These are phyloP conservation scores for Leishmania martiniquensis DNA, from an alignment of 208 protist species.

Conservation along the genomic window DNA sequence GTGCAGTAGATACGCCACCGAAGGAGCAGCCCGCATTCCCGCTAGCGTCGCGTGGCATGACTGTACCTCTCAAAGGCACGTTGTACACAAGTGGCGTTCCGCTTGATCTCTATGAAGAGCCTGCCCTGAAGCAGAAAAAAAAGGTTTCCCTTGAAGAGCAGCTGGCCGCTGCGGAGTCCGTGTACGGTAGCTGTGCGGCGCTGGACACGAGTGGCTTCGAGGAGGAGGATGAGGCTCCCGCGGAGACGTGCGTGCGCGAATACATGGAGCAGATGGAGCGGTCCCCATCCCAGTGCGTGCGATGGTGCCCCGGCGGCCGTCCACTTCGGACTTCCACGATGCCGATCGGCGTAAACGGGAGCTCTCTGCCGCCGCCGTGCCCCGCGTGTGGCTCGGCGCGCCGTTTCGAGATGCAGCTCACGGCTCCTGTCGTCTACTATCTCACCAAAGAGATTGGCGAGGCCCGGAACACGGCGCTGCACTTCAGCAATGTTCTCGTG, in stretches of 20 bases:
- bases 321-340: constrained; percentile 58
- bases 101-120: constrained; percentile 78
- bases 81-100: constrained; percentile 58
- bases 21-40: constrained; percentile 28
- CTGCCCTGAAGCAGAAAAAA: constrained; percentile 32
- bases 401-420: constrained; percentile 85
- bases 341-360: constrained; percentile 24
- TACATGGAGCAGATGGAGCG: constrained; percentile 79
- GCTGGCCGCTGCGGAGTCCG: constrained; percentile 46
- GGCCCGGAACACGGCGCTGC: constrained; percentile 56
- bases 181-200: constrained; percentile 55
- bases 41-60: constrained; percentile 35
- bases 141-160: constrained; percentile 50
- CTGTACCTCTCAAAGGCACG: constrained; percentile 36
- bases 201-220: constrained; percentile 72
- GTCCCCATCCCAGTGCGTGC: constrained; percentile 82
- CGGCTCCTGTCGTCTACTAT: constrained; percentile 80
- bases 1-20: background rate
- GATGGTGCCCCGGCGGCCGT: constrained; percentile 74
- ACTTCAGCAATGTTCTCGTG: constrained; percentile 85
- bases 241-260: constrained; percentile 67
- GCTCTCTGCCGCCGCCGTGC: constrained; percentile 44
- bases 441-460: constrained; percentile 68
- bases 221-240: constrained; percentile 71
- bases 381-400: constrained; percentile 53